Evolutionary conservation across 1,139 yeast species (phyloP), one percentile per base, ranked within the genome.

Genomic region (Suhomyces bolitotheri): DNA sequence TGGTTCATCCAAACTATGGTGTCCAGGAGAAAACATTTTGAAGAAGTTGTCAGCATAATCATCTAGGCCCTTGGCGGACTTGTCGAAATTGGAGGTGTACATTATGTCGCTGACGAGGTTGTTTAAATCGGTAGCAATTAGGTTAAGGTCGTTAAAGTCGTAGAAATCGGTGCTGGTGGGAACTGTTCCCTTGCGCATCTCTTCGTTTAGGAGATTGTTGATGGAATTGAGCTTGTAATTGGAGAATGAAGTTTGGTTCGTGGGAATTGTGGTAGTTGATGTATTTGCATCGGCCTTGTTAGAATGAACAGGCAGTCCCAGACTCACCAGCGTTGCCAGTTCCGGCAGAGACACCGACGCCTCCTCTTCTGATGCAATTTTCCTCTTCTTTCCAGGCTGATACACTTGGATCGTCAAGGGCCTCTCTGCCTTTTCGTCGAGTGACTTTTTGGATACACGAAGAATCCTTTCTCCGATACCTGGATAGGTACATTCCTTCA

Each of bases 401-500:
- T 39, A 39, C 12, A 33, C 38, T 23, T 36, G 43, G 19, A 39
- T 39, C 15, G 40, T 25, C 22, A 39, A 27, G 21, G 33, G 36
- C 4, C 23, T 27, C 10, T 33, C 43, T 4, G 23, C n/a, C 26
- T 31, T 31, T 17, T 17, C 20, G 17, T 39, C 31, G 26, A 36
- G 14, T 7, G 9, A 21, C 38, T 44, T 46, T 27, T 45, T 40
- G 31, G 46, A 43, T 7, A 48, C 51, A 7, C 52, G 36, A 7
- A 44, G 35, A 5, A 49, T 51, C 27, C 40, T 37, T 19, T 49
- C 53, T 4, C 60, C 50, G 23, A 43, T 40, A 10, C 33, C 28
- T 33, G 60, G 53, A 34, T 56, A 56, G 25, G 48, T 41, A 23
- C 60, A 56, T 11, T 37, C 44, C 31, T 54, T 56, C 31, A 44